Conservation (phyloP, 2,329 filamentous ascomycete genomes). For the Aaosphaeria pasadenensis region DNA sequence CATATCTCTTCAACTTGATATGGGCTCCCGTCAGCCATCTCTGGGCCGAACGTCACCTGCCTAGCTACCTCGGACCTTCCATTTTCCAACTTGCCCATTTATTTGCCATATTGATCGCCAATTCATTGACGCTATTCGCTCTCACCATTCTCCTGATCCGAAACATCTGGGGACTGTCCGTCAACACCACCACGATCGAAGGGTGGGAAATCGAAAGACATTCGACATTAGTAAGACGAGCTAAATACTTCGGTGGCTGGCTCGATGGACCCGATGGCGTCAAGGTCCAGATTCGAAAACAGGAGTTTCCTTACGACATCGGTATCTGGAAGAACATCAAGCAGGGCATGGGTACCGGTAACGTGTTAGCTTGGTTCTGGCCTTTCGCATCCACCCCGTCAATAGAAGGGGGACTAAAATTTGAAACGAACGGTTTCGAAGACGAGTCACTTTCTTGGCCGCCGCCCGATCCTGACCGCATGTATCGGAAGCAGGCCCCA, state of each 20-base stretch:
- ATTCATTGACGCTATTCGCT: slow-evolving; percentile 59
- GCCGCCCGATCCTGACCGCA: slow-evolving; percentile 50
- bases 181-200: slow-evolving; percentile 80
- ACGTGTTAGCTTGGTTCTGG: slow-evolving; percentile 65
- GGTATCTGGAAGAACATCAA: slow-evolving; percentile 71
- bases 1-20: slow-evolving; percentile 61
- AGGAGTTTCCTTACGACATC: slow-evolving; percentile 82
- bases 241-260: slow-evolving; percentile 53
- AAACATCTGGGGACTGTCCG: slow-evolving; percentile 55
- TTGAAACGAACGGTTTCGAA: slow-evolving; percentile 77
- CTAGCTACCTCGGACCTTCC: slow-evolving; percentile 71
- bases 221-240: slow-evolving; percentile 43
- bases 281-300: slow-evolving; percentile 54
- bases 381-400: slow-evolving; percentile 59
- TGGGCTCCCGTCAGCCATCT: slow-evolving; percentile 57
- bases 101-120: slow-evolving; percentile 57
- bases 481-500: slow-evolving; percentile 25
- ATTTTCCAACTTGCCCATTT: slow-evolving; percentile 59
- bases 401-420: slow-evolving; percentile 54
- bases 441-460: slow-evolving; percentile 42
- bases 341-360: slow-evolving; percentile 71
- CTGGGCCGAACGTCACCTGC: slow-evolving; percentile 64
- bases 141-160: slow-evolving; percentile 65
- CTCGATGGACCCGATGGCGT: slow-evolving; percentile 55
- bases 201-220: slow-evolving; percentile 62